Conservation (phyloP, 768 basidiomycete genomes). For the Naganishia antarctica region DNA sequence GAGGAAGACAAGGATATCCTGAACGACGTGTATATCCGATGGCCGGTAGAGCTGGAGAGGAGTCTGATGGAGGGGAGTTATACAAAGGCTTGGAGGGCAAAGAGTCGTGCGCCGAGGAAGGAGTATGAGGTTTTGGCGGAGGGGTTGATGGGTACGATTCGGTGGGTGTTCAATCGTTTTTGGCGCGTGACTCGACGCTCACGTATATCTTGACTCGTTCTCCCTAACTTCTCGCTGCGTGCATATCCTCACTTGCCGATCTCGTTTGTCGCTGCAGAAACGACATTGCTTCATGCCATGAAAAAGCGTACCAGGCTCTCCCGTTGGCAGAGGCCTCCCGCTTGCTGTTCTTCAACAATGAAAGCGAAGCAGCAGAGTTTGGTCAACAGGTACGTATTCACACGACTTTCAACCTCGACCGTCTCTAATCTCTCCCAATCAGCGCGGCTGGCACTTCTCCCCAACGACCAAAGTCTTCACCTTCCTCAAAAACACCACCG, state of each 20-base stretch:
- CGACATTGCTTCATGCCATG: slow-evolving; percentile 96
- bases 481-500: slow-evolving; percentile 53
- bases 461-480: slow-evolving; percentile 63
- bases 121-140: slow-evolving; percentile 94
- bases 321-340: slow-evolving; percentile 85
- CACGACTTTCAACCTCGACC: background rate
- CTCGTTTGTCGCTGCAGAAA: slow-evolving; percentile 57
- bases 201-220: too few species aligned
- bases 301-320: slow-evolving; percentile 84
- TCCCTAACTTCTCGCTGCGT: too few species aligned
- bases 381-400: slow-evolving; percentile 60
- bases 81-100: slow-evolving; percentile 93
- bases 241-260: too few species aligned
- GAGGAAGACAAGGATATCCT: slow-evolving; percentile 38
- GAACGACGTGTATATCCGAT: slow-evolving; percentile 44
- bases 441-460: slow-evolving; percentile 69
- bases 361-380: slow-evolving; percentile 74
- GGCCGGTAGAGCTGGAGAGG: slow-evolving; percentile 58
- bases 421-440: too few species aligned
- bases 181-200: too few species aligned
- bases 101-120: slow-evolving; percentile 83
- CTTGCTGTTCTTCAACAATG: slow-evolving; percentile 81
- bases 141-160: slow-evolving; percentile 86
- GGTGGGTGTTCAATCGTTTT: slow-evolving; percentile 54
- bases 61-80: slow-evolving; percentile 99